A percentile compares a stretch with the other conserved stretches of the same genome.
Evolutionary conservation across 306 rosid genomes (phyloP).

Genomic region (Casuarina glauca): DNA sequence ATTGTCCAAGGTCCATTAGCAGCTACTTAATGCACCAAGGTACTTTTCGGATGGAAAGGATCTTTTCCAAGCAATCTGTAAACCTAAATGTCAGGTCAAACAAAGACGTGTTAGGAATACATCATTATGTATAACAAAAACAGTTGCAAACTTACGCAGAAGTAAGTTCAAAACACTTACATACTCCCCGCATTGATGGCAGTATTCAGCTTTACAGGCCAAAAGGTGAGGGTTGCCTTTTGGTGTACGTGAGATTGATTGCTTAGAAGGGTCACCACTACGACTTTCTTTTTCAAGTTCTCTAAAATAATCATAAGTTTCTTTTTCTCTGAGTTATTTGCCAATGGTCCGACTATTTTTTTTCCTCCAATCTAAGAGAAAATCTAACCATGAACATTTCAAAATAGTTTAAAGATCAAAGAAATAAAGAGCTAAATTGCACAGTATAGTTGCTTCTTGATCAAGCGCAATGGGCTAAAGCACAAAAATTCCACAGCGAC

Average conservation of each 20-base stretch:
- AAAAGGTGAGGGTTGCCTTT: conserved; percentile 80
- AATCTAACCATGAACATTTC: not conserved
- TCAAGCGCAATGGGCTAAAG: not conserved
- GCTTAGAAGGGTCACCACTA: conserved; percentile 56
- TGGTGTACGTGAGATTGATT: conserved; percentile 61
- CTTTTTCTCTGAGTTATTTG: no score
- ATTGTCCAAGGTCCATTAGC: not conserved
- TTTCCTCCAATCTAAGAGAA: conserved; percentile 58
- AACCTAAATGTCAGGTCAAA: conserved; percentile 22
- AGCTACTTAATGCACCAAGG: conserved; percentile 91
- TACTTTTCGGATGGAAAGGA: conserved; percentile 86
- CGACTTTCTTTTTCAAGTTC: conserved; percentile 80
- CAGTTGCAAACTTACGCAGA: conserved; percentile 65
- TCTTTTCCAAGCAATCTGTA: conserved; percentile 73
- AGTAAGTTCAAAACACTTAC: conserved; percentile 91
- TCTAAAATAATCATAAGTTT: conserved; percentile 39
- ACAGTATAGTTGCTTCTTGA: not conserved
- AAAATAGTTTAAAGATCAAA: not conserved
- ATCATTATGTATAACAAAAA: conserved; percentile 21
- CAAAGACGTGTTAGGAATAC: conserved; percentile 15
- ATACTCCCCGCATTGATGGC: conserved; percentile 93
- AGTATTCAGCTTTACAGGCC: conserved; percentile 97
- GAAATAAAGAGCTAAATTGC: not conserved
- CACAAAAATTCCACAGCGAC: not conserved
- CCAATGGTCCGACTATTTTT: conserved; percentile 55